Evolutionary conservation across 805 yeast species (phyloP).

Genomic region (Blastobotrys peoriensis): DNA sequence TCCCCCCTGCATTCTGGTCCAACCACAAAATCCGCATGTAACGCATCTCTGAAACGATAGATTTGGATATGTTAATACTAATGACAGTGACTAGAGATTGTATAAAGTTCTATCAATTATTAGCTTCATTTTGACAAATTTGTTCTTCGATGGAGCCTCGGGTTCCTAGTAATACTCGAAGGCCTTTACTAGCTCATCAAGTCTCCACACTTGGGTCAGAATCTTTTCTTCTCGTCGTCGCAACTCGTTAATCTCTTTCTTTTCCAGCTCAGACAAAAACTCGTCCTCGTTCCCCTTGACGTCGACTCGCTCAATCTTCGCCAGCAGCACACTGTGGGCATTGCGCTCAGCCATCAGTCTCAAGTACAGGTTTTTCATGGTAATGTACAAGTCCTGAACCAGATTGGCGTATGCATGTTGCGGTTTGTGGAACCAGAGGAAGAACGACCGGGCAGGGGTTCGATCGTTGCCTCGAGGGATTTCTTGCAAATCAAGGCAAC

Average conservation of each 20-base stretch:
- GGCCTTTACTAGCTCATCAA: slow-evolving; percentile 33
- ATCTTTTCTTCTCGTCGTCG: slow-evolving; percentile 28
- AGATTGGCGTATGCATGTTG: slow-evolving; percentile 43
- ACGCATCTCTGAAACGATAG: not conserved
- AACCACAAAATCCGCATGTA: slow-evolving; percentile 22
- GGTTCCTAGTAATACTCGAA: no score
- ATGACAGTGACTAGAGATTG: not conserved
- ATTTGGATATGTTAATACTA: not conserved
- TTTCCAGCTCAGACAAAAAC: slow-evolving; percentile 66
- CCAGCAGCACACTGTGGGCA: slow-evolving; percentile 60
- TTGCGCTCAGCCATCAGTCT: slow-evolving; percentile 37
- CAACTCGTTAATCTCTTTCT: slow-evolving; percentile 59
- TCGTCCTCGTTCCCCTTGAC: slow-evolving; percentile 78
- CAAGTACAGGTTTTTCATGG: slow-evolving; percentile 40
- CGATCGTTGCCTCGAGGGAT: slow-evolving; percentile 88
- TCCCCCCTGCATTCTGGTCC: slow-evolving; percentile 35
- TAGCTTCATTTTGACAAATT: not conserved
- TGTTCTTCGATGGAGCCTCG: no score
- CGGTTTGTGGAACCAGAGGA: slow-evolving; percentile 68
- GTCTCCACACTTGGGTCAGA: slow-evolving; percentile 26
- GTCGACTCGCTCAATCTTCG: slow-evolving; percentile 83
- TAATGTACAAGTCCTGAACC: slow-evolving; percentile 43
- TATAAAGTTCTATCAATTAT: not conserved
- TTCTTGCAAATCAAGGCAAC: slow-evolving; percentile 83
- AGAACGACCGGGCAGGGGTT: slow-evolving; percentile 83